Evolutionary conservation across 1,284 basidiomycete species (phyloP).

Genomic region (Coriolopsis trogii): DNA sequence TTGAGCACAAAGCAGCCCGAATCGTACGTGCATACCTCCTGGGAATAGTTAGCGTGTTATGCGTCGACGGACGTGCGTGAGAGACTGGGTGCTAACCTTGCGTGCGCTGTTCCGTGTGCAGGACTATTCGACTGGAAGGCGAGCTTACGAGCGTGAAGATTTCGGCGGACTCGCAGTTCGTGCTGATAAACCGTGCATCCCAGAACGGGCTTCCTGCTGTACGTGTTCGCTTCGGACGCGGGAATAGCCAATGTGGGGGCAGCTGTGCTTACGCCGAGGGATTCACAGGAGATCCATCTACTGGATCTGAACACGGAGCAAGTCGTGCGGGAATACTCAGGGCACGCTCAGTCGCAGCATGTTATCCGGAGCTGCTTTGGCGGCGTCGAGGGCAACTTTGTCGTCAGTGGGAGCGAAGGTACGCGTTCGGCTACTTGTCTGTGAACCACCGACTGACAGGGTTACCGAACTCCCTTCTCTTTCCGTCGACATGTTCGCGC

Average conservation of each 20-base stretch:
- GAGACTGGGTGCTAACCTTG: constrained; percentile 8
- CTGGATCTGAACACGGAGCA: constrained; percentile 78
- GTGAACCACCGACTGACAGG: neutral
- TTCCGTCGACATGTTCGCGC: neutral
- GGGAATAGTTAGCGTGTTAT: no score
- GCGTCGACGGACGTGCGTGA: neutral
- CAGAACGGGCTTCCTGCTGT: constrained; percentile 45
- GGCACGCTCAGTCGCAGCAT: constrained; percentile 79
- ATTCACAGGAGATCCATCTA: constrained; percentile 82
- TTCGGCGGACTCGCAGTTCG: constrained; percentile 85
- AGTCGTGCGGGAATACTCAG: constrained; percentile 79
- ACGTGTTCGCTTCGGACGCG: constrained; percentile 15
- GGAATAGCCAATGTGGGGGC: neutral
- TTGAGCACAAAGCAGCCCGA: constrained; percentile 64
- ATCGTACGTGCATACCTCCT: constrained; percentile 64
- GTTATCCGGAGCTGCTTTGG: constrained; percentile 95
- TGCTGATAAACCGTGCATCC: constrained; percentile 87
- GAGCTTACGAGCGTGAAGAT: constrained; percentile 90
- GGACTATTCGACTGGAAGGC: constrained; percentile 69
- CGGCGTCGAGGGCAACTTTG: constrained; percentile 87
- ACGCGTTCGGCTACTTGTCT: constrained; percentile 28
- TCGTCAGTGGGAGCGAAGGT: constrained; percentile 96
- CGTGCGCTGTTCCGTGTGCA: constrained; percentile 31
- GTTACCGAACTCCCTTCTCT: neutral
- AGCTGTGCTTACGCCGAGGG: constrained; percentile 15